Evolutionary conservation across 2,329 filamentous ascomycete genomes (phyloP), one percentile per base, ranked within the genome.

Genomic region (Epichloe festucae): DNA sequence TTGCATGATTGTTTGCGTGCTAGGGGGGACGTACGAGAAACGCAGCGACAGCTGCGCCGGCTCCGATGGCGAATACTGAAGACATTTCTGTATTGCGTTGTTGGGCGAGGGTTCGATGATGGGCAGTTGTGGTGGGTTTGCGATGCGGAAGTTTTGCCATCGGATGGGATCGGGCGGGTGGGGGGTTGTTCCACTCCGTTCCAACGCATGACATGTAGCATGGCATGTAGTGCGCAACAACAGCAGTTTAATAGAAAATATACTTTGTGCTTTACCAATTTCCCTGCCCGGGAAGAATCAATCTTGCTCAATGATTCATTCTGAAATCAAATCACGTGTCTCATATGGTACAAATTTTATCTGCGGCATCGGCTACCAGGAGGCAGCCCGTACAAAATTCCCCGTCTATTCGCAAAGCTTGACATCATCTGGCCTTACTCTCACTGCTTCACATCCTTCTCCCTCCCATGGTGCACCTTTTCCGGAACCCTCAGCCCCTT

Each of bases 21-120:
- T 10, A 12, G 8, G 31, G 21, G 5, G 19, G 19, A 55, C 70
- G 43, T 70, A 76, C 73, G 49, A 77, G 65, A 56, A 77, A 77
- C 48, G 74, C 74, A 23, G 74, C 73, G 53, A 73, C 73, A 53
- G 74, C 74, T 51, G 72, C 67, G 53, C 74, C 74, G 44, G 70
- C 67, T 56, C 73, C 74, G 55, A 67, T 64, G 58, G 72, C 73
- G 49, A 77, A 64, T 51, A 71, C 63, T 49, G 70, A 72, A 53
- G 70, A 63, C 70, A 73, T 73, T 49, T 42, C 59, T 5, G 57
- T 51, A 34, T 46, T 41, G 40, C 45, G 8, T 19, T 44, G 43
- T 36, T 52, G 43, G 43, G 23, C 15, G 27, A 34, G 17, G 41
- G 23, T 7, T 45, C 6, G 43, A 39, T 36, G 44, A 40, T 35